Base-by-base conservation (phyloP, 345 rosid species). In the Eucalyptus melliodora region DNA sequence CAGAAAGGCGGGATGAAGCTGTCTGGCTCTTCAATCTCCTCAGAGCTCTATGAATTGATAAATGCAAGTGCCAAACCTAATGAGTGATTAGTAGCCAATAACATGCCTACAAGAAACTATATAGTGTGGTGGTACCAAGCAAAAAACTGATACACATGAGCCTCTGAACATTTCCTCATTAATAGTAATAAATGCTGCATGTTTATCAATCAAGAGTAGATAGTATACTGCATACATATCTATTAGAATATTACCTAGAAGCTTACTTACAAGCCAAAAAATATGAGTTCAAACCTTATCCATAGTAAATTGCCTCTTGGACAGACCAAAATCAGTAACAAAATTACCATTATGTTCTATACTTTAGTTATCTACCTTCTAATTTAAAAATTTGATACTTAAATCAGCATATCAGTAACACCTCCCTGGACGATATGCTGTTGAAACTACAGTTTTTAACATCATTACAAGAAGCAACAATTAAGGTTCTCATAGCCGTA, bases 11-110 rank as follows among this genome's bases (percentile, higher is more conserved):
- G 88, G 96, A 94, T 44, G 99, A 96, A 31, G 95, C 97, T 13
- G 99, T 92, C 91, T 95, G 99, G 90, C 87, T 91, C 94, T 94
- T 96, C 96, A 95, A 95, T 93, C 92, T 96, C 92, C 94, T 97
- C 88, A 96, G 93, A 56, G 95, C 96, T 93, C 99, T 97, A 89
- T 37, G 45, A 37, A 77, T 77, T 77, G 27, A 77, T 77, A 40
- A 37, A 77, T 40, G 27, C 83, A 77, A 40, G 83, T 3, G 47
- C 13, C 83, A 77, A 77, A 40, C 83, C 9, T 37, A 77, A 37
- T 77, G 47, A 77, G 47, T 40, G 47, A 77, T 5, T 77, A 37
- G 65, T 12, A 87, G 88, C 49, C 30, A 87, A 37, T 16, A 31
- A 53, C 45, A 50, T 19, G 88, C 88, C 27, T 14, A 24, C 45